A percentile compares a stretch with the other conserved stretches of the same genome.
Conservation (phyloP, 208 protist species). For the Leishmania turanica region DNA sequence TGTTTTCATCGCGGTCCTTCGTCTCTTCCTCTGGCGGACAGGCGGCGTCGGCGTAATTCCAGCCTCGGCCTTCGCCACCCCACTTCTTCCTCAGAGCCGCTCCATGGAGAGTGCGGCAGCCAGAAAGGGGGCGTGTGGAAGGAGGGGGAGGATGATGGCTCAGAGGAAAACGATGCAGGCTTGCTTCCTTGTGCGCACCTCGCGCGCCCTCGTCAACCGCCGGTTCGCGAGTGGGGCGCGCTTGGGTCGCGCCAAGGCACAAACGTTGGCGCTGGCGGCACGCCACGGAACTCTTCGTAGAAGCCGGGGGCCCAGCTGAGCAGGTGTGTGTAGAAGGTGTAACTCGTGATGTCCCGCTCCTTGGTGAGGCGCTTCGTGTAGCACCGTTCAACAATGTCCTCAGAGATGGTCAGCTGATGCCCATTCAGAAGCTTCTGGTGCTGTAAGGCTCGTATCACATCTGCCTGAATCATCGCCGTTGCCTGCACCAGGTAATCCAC, state of each 20-base stretch:
- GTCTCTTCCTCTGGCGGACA: not conserved
- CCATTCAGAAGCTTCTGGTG: constrained; percentile 62
- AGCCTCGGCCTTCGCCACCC: not conserved
- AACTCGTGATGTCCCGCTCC: constrained; percentile 74
- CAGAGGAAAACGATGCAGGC: not conserved
- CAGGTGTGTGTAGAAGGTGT: constrained; percentile 84
- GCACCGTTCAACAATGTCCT: constrained; percentile 77
- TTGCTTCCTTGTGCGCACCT: not conserved
- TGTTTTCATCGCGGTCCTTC: not conserved
- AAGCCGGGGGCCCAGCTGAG: constrained; percentile 85
- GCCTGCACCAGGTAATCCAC: constrained; percentile 84
- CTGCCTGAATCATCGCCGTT: constrained; percentile 77
- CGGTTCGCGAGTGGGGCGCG: not conserved
- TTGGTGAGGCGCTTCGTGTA: constrained; percentile 71
- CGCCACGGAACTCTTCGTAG: constrained; percentile 57
- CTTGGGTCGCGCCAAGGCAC: constrained; percentile 18
- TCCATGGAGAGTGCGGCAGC: not conserved
- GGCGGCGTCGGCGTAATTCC: not conserved
- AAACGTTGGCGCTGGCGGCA: constrained; percentile 24
- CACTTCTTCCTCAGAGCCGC: not conserved
- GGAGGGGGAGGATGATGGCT: no score
- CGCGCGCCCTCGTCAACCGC: not conserved
- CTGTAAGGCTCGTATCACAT: constrained; percentile 78
- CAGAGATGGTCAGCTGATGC: constrained; percentile 75
- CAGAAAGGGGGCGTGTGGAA: no score